Conservation (phyloP, 208 protist species). For the Trypanosoma conorhini region DNA sequence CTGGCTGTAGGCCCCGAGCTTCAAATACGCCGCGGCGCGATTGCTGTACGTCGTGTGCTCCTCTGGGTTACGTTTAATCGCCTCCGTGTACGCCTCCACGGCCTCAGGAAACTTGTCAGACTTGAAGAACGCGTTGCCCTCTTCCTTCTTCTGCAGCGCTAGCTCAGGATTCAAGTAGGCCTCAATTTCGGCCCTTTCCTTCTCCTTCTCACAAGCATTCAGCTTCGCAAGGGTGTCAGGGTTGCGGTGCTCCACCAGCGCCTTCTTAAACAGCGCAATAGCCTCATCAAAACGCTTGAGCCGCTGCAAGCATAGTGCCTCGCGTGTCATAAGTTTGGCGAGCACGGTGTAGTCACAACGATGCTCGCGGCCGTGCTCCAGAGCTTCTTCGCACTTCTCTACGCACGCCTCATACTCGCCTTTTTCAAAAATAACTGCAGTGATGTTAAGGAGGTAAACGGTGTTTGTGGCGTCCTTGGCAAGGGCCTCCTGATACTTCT, state of each 20-base stretch:
- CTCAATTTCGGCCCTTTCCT: conserved; percentile 82
- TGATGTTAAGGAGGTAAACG: conserved; percentile 87
- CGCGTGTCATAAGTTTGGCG: conserved; percentile 89
- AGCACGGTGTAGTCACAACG: conserved; percentile 94
- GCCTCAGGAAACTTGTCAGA: conserved; percentile 95
- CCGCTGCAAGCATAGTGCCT: conserved; percentile 89
- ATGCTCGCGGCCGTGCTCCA: conserved; percentile 87
- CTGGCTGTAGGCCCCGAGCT: conserved; percentile 94
- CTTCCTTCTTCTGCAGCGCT: conserved; percentile 88
- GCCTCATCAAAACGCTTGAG: conserved; percentile 85
- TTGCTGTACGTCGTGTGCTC: conserved; percentile 96
- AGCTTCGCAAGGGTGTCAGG: conserved; percentile 91
- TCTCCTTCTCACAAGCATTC: conserved; percentile 89
- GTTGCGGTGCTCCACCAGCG: conserved; percentile 94
- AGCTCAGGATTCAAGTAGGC: conserved; percentile 94
- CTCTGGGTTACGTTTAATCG: conserved; percentile 93
- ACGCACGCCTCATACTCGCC: conserved; percentile 94
- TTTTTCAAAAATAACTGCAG: conserved; percentile 95
- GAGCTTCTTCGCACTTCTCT: conserved; percentile 83
- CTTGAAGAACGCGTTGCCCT: conserved; percentile 97
- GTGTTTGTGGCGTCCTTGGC: conserved; percentile 89
- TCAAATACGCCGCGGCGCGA: conserved; percentile 95
- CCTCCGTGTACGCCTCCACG: conserved; percentile 92
- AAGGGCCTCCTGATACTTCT: conserved; percentile 86
- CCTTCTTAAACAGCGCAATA: conserved; percentile 87